Evolutionary conservation across 2,329 filamentous ascomycete genomes (phyloP), one percentile per base, ranked within the genome.

Genomic region (Magnaporthales sp.): DNA sequence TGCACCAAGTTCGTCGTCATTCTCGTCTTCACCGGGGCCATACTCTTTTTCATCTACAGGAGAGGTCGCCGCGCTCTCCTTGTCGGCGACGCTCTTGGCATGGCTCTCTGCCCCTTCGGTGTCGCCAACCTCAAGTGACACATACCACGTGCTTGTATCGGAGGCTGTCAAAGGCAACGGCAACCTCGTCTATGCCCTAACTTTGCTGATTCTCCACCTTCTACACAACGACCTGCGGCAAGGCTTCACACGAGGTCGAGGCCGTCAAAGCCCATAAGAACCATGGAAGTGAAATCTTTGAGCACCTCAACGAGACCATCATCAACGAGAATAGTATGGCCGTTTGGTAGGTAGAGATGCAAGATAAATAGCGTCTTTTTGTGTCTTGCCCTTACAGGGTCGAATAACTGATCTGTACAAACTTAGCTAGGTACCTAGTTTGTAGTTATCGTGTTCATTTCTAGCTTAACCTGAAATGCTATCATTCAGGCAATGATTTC

Each of bases 181-280:
- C n/a, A 87, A 86, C 71, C 81, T 88, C 70, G 79, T 87, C 69
- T 89, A 89, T 72, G 83, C 85, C 1, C 77, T 88, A n/a, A 89
- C 86, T 0, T 80, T 87, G 22, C 26, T 77, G 76, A 73, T 73
- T 77, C 66, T 79, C 71, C 69, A 30, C 76, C 6, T 74, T 76
- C 7, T 79, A 77, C 67, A 77, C 76, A 0, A 77, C 79, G 72
- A 79, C 77, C 3, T 76, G 75, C 65, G 76, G 76, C 30, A 79
- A 79, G 74, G 78, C 77, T 3, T 74, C 80, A 29, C 78, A 80
- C 67, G 79, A 80, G 68, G 72, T 79, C 58, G 77, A 80, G 68
- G 60, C 71, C 29, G 15, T 32, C 60, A 62, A 62, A 29, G 60
- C 60, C 60, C 10, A 4, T 2, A 8, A 31, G 60, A 29, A 13